phyloP scores from a whole-genome alignment of 768 basidiomycete species.

The Coprinopsis cinerea region DNA sequence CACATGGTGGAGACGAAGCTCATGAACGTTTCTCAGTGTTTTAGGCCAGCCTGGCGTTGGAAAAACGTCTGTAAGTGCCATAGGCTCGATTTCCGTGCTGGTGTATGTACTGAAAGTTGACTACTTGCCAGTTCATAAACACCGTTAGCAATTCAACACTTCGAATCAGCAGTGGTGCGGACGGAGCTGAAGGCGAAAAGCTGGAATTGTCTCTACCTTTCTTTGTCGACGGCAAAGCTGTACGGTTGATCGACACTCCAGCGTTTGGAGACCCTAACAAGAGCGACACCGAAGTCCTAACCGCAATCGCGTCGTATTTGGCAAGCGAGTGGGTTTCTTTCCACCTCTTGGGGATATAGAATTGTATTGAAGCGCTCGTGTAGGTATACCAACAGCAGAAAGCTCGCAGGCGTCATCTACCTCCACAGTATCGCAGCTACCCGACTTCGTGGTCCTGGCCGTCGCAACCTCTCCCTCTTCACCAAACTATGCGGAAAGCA shows the following conservation, averaged over 20 bases:
- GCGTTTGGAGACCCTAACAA: conserved; percentile 11
- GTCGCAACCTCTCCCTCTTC: conserved; percentile 10
- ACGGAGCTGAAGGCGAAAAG: neutral
- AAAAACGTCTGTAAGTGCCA: too few relatives aligned
- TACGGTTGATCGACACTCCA: conserved; percentile 13
- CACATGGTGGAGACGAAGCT: too few relatives aligned
- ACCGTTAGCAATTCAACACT: conserved; percentile 11
- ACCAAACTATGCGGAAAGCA: conserved; percentile 8
- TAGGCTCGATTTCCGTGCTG: too few relatives aligned
- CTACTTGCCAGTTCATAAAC: conserved; percentile 12
- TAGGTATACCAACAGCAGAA: conserved; percentile 10
- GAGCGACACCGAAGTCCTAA: conserved; percentile 13
- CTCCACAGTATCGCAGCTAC: conserved; percentile 12
- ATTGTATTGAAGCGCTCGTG: neutral
- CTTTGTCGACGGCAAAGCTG: conserved; percentile 9
- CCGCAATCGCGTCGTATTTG: conserved; percentile 10
- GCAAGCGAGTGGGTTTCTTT: conserved; percentile 9
- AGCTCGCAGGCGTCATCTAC: conserved; percentile 8
- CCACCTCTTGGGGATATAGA: neutral
- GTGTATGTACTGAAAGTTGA: too few relatives aligned
- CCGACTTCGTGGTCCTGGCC: conserved; percentile 1
- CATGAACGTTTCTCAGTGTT: too few relatives aligned
- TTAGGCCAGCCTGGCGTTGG: too few relatives aligned
- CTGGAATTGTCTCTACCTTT: conserved; percentile 10
- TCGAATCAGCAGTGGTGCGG: conserved; percentile 6